Evolutionary conservation across 2,329 filamentous ascomycete species (phyloP), one percentile per base, ranked within the genome.

Genomic region (Talaromyces sp.): DNA sequence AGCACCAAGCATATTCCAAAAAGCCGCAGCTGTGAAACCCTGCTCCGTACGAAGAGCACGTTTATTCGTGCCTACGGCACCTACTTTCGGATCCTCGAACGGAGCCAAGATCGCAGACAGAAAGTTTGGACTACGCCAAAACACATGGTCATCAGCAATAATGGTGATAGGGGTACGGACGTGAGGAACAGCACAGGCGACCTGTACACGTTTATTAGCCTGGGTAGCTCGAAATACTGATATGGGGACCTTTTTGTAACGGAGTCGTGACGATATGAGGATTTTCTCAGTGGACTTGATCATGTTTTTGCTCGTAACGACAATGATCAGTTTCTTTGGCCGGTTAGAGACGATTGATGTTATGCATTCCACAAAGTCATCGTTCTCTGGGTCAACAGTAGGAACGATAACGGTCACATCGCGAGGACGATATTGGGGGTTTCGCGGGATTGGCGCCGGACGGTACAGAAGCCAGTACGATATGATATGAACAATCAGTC

Each of bases 41-140:
- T 28, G 60, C 9, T 63, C 63, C 1, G 75, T 74, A 1, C 82
- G 79, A 5, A 75, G 73, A 6, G 84, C 83, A 0, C 77, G 77
- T 72, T 88, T 87, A 68, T 80, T 81, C 6, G 84, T 85, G 0
- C 81, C 84, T 0, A 86, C 85, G 7, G 82, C 75, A 1, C 84
- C 85, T 1, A 87, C 80, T 0, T 66, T 61, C 0, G 67, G 60
- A 35, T 86, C 74, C 54, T 79, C 76, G 66, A 81, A 80, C 1
- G 71, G 69, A 7, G 80, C 78, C 0, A 85, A 70, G 0, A 81
- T 65, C 0, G 76, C 71, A 0, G 68, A 52, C 1, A 86, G 72
- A 64, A 84, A 82, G 1, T 50, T 55, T 18, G 31, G 39, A 23
- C 54, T 57, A 9, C 37, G 54, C 37, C 67, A 75, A 84, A 39